Percentiles rank a stretch among this genome's conserved stretches.
phyloP scores from a whole-genome alignment of 1,284 basidiomycete genomes.

The Lentinula novae-zelandiae region DNA sequence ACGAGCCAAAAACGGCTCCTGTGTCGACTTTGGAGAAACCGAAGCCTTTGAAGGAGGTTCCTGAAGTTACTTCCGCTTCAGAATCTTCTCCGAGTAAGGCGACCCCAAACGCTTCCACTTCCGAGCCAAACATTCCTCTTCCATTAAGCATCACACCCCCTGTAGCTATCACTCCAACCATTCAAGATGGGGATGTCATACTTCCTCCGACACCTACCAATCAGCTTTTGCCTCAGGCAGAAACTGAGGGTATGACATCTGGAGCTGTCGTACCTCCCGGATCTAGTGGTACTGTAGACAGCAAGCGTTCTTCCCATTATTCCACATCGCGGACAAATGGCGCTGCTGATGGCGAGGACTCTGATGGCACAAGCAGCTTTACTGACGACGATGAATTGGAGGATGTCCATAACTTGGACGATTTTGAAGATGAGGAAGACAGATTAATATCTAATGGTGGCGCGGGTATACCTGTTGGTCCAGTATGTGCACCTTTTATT shows the following conservation, averaged over 20 bases:
- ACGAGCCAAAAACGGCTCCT: slow-evolving; percentile 22
- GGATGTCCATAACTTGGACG: slow-evolving; percentile 32
- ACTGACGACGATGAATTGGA: slow-evolving; percentile 46
- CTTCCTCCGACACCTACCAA: slow-evolving; percentile 55
- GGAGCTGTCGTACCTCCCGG: slow-evolving; percentile 56
- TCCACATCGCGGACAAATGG: slow-evolving; percentile 27
- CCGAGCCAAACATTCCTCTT: slow-evolving; percentile 8
- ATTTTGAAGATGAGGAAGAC: slow-evolving; percentile 48
- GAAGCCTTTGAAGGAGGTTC: slow-evolving; percentile 1
- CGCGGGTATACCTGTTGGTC: slow-evolving; percentile 51
- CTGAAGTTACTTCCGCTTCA: slow-evolving; percentile 4
- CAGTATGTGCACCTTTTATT: slow-evolving; percentile 29
- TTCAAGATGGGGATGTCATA: slow-evolving; percentile 35
- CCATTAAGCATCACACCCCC: slow-evolving; percentile 10
- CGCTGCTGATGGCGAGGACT: slow-evolving; percentile 36
- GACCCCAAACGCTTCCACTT: slow-evolving; percentile 9
- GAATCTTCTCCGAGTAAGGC: slow-evolving; percentile 17
- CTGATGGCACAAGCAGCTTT: slow-evolving; percentile 39
- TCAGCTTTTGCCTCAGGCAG: slow-evolving; percentile 41
- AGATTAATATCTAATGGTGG: slow-evolving; percentile 46
- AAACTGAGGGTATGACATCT: slow-evolving; percentile 52
- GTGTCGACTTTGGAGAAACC: slow-evolving; percentile 10
- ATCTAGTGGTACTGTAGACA: slow-evolving; percentile 31
- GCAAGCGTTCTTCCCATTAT: slow-evolving; percentile 20
- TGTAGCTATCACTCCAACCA: slow-evolving; percentile 16